Conservation (phyloP, 2,329 filamentous ascomycete genomes). For the Aspergillus fructus region DNA sequence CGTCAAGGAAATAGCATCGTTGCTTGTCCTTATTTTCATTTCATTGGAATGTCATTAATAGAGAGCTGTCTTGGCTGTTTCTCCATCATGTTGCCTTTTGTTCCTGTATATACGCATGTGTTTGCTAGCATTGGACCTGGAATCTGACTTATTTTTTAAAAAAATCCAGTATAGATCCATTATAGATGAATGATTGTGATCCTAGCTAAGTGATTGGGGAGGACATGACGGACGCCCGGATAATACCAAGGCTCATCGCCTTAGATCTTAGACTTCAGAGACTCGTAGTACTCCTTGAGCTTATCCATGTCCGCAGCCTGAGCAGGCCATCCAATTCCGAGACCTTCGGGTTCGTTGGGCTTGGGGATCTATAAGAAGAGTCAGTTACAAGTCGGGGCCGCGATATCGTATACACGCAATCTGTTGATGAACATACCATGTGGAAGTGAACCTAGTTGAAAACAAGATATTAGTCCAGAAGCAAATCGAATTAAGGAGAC, state of each 20-base stretch:
- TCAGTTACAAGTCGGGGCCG: background rate
- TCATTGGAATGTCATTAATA: conserved; percentile 4
- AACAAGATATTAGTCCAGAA: background rate
- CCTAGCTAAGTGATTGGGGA: no score
- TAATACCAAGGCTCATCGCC: background rate
- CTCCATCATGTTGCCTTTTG: background rate
- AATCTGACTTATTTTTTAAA: background rate
- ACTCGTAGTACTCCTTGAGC: conserved; percentile 75
- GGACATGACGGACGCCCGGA: no score
- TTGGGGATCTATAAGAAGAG: conserved; percentile 73
- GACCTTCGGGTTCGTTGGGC: conserved; percentile 76
- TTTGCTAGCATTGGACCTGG: background rate
- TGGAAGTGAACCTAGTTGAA: conserved; percentile 78
- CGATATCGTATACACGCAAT: background rate
- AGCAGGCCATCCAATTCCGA: conserved; percentile 77
- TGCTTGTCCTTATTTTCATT: background rate
- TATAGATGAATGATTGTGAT: background rate
- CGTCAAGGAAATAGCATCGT: background rate
- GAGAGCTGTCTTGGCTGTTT: background rate
- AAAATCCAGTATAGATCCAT: background rate
- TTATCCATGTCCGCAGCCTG: conserved; percentile 75
- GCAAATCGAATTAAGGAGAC: background rate
- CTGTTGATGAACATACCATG: conserved; percentile 59
- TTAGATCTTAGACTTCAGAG: conserved; percentile 88
- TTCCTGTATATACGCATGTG: conserved; percentile 6